phyloP scores from a whole-genome alignment of 2,329 filamentous ascomycete species.

The Diaporthe longicolla region DNA sequence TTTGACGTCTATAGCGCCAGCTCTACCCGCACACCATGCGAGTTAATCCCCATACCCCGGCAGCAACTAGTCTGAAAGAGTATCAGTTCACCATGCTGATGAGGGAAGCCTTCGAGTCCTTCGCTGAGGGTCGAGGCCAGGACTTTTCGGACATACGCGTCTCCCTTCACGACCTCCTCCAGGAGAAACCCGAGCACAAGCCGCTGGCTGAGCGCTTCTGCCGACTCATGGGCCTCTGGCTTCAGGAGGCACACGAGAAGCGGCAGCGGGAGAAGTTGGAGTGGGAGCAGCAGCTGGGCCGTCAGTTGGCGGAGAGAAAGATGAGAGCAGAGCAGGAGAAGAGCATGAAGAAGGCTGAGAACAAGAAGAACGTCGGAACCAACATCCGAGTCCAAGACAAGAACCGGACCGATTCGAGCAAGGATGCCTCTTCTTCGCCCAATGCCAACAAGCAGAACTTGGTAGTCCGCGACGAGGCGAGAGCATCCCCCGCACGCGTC shows the following conservation, averaged over 20 bases:
- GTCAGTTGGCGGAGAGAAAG: background rate
- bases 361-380: background rate
- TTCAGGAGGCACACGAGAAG: background rate
- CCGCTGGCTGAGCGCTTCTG: background rate
- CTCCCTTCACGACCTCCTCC: background rate
- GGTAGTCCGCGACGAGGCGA: background rate
- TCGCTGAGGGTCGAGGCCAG: background rate
- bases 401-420: background rate
- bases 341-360: background rate
- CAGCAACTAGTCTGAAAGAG: background rate
- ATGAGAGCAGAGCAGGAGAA: background rate
- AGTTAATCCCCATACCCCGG: too few relatives aligned
- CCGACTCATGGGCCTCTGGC: background rate
- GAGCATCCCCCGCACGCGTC: too few relatives aligned
- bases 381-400: too few relatives aligned
- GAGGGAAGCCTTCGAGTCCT: background rate
- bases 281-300: background rate
- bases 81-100: background rate
- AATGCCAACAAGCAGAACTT: background rate
- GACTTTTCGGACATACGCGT: background rate
- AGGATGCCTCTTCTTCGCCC: background rate
- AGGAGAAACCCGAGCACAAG: background rate
- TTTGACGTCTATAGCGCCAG: background rate
- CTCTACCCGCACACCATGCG: background rate
- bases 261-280: background rate